A percentile compares a stretch with the other conserved stretches of the same genome.
Conservation (phyloP, 1,139 yeast species). For the Hemisphaericaspora lyxosophila region DNA sequence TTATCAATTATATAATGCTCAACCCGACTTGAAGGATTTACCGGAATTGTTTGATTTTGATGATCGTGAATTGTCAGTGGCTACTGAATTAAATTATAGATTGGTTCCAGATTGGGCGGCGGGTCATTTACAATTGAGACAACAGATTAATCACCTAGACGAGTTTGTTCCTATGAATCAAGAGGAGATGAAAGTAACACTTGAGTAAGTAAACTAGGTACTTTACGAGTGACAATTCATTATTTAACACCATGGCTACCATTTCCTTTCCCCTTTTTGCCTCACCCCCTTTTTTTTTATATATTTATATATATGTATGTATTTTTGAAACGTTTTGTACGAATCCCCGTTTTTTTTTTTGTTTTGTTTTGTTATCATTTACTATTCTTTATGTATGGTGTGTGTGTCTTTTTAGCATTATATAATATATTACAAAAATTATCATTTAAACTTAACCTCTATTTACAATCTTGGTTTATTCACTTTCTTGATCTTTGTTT, state of each 20-base stretch:
- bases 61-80: slow-evolving; percentile 46
- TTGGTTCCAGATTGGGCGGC: slow-evolving; percentile 45
- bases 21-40: slow-evolving; percentile 43
- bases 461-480: slow-evolving; percentile 2
- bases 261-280: not conserved
- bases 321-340: slow-evolving; percentile 2
- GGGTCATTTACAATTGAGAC: slow-evolving; percentile 26
- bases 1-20: slow-evolving; percentile 38
- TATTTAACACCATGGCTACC: too few species aligned
- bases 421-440: not conserved
- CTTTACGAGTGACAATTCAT: too few species aligned
- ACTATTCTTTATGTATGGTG: not conserved
- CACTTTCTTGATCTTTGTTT: not conserved
- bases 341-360: too few species aligned
- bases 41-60: slow-evolving; percentile 53
- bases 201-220: slow-evolving; percentile 23
- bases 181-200: slow-evolving; percentile 37
- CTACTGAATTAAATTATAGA: slow-evolving; percentile 32
- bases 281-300: not conserved
- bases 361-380: not conserved
- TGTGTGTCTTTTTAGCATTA: not conserved
- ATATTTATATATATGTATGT: not conserved
- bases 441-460: not conserved
- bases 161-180: slow-evolving; percentile 36
- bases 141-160: slow-evolving; percentile 22